Evolutionary conservation across 345 rosid genomes (phyloP).

Genomic region (Rubroshorea leprosula): DNA sequence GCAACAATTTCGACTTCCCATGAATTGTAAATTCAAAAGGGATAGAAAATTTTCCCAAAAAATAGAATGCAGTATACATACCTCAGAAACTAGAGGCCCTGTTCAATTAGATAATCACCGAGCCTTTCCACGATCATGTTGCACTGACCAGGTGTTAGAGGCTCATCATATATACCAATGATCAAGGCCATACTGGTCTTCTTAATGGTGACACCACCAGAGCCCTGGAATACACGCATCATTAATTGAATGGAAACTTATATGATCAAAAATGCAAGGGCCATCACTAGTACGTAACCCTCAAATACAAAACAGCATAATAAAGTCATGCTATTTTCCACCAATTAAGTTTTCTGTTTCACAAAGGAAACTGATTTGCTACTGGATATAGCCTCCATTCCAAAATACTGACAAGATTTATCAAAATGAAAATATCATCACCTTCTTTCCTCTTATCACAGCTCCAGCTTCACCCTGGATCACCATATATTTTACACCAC

Average conservation of each 20-base stretch:
- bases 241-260: background rate
- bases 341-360: background rate
- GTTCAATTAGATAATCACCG: conserved; percentile 76
- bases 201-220: conserved; percentile 75
- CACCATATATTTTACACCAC: conserved; percentile 31
- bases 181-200: conserved; percentile 58
- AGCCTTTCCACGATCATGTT: conserved; percentile 88
- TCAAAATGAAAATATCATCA: conserved; percentile 11
- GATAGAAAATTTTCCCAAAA: no score
- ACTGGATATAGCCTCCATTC: background rate
- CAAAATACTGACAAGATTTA: background rate
- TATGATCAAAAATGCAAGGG: no score
- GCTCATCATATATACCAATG: conserved; percentile 74
- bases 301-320: no score
- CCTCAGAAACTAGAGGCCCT: conserved; percentile 35
- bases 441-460: conserved; percentile 84
- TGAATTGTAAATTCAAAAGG: no score
- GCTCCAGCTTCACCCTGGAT: conserved; percentile 31
- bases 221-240: conserved; percentile 39
- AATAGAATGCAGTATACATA: no score
- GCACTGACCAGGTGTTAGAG: conserved; percentile 83
- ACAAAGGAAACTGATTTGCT: background rate
- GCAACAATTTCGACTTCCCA: no score
- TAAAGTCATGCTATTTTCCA: background rate
- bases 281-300: no score